A percentile compares a stretch with the other conserved stretches of the same genome.
These are phyloP conservation scores for Favolaschia claudopus DNA, from an alignment of 768 basidiomycete genomes.

Conservation along the genomic window DNA sequence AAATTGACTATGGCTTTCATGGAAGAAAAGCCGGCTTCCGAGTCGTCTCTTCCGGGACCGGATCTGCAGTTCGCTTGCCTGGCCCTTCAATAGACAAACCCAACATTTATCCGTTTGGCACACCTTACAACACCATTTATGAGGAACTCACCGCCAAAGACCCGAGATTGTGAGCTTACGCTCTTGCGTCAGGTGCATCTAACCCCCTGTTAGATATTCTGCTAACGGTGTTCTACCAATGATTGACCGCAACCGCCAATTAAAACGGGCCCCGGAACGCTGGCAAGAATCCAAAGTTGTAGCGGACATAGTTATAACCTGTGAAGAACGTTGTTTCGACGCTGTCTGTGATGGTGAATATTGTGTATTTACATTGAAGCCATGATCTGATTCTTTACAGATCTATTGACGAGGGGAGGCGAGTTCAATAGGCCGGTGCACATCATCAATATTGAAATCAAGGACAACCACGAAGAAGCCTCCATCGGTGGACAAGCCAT, in stretches of 20 bases:
- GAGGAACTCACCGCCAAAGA: slow-evolving; percentile 89
- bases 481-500: slow-evolving; percentile 95
- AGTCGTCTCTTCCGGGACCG: slow-evolving; percentile 95
- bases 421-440: slow-evolving; percentile 95
- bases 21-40: slow-evolving; percentile 87
- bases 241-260: slow-evolving; percentile 92
- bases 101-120: slow-evolving; percentile 96
- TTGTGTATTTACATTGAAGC: slow-evolving; percentile 13
- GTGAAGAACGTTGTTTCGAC: slow-evolving; percentile 98
- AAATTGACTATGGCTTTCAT: slow-evolving; percentile 22
- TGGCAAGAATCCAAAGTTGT: slow-evolving; percentile 93
- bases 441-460: slow-evolving; percentile 97
- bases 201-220: slow-evolving; percentile 67
- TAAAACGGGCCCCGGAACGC: slow-evolving; percentile 93
- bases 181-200: not conserved
- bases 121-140: slow-evolving; percentile 95
- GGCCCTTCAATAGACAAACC: slow-evolving; percentile 97
- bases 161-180: slow-evolving; percentile 70
- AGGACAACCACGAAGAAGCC: slow-evolving; percentile 99
- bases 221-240: slow-evolving; percentile 94
- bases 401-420: slow-evolving; percentile 86
- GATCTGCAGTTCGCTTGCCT: slow-evolving; percentile 95
- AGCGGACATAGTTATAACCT: slow-evolving; percentile 98
- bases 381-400: slow-evolving; percentile 46
- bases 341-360: slow-evolving; percentile 94